Base-by-base conservation (phyloP, 2,329 filamentous ascomycete species). In the Oidium heveae region DNA sequence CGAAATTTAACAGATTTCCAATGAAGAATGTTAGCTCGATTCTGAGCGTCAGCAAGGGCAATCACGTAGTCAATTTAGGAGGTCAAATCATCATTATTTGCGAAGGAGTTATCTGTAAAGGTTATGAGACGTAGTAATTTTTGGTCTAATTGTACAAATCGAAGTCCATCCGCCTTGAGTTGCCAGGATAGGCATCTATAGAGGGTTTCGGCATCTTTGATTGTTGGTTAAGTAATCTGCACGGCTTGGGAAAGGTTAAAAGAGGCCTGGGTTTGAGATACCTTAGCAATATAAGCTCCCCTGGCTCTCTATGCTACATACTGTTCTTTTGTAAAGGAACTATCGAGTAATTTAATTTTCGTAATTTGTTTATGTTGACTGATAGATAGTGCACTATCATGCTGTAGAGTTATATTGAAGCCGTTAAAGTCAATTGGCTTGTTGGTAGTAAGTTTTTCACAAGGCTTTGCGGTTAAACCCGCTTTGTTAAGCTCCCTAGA, bases 201-300 rank as follows among this genome's bases (percentile, higher is more conserved):
- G 32, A 54, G 52, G 10, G 32, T 15, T 36, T 36, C n/a, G 13
- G 34, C 33, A 39, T 54, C 53, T n/a, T 46, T 3, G 12, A 16
- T 16, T 18, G 16, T 54, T 18, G 53, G 53, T 33, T 49, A 8
- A n/a, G 15, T 47, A 12, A 33, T n/a, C 46, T 54, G 41, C 32
- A 43, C 33, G 51, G 53, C 53, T 32, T 44, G 49, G 2, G 53
- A 58, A 9, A 58, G 50, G 34, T 49, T 18, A 37, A 56, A 57
- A 32, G 53, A 43, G 28, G 53, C 49, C 22, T 56, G 37, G 28
- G 37, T 54, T 41, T 55, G 39, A 24, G 8, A 56, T 24, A 57
- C 33, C 18, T 43, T 47, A 12, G 41, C 46, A n/a, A 54, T 54
- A 34, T 54, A 54, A 34, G 52, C 52, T n/a, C 52, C 37, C 41